Conservation (phyloP, 2,329 filamentous ascomycete genomes). For the Parascedosporium putredinis region DNA sequence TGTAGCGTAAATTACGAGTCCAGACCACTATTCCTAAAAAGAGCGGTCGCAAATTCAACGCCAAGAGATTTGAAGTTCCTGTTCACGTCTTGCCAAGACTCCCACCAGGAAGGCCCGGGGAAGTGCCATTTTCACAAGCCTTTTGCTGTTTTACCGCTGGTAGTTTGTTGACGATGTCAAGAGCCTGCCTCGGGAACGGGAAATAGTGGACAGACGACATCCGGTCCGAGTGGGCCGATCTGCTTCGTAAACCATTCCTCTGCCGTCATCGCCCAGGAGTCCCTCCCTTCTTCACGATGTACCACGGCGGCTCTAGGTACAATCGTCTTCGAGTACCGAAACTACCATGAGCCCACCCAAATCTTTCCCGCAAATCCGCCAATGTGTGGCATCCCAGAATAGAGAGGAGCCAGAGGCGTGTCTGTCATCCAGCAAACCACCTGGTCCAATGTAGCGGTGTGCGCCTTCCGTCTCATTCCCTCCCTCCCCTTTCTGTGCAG, state of each 20-base stretch:
- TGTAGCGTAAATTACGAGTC: no score
- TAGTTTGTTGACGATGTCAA: background rate
- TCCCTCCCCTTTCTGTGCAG: no score
- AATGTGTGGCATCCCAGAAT: no score
- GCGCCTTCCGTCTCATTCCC: no score
- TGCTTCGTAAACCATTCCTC: background rate
- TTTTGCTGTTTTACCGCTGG: background rate
- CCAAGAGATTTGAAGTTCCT: background rate
- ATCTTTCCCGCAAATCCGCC: no score
- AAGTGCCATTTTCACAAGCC: background rate
- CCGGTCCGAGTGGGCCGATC: conserved; percentile 1
- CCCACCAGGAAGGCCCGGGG: background rate
- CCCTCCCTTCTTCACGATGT: background rate
- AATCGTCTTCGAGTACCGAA: background rate
- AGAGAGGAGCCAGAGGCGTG: no score
- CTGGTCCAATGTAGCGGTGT: no score
- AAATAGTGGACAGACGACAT: no score
- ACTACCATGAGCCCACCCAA: no score
- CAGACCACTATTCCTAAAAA: no score
- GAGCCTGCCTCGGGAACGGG: background rate
- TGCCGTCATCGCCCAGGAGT: no score
- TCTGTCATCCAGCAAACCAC: no score
- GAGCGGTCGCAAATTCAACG: background rate
- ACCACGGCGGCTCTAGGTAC: background rate
- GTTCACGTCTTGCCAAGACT: background rate